Conservation (phyloP, 2,329 filamentous ascomycete species). For the Teratosphaeria epicoccoides region DNA sequence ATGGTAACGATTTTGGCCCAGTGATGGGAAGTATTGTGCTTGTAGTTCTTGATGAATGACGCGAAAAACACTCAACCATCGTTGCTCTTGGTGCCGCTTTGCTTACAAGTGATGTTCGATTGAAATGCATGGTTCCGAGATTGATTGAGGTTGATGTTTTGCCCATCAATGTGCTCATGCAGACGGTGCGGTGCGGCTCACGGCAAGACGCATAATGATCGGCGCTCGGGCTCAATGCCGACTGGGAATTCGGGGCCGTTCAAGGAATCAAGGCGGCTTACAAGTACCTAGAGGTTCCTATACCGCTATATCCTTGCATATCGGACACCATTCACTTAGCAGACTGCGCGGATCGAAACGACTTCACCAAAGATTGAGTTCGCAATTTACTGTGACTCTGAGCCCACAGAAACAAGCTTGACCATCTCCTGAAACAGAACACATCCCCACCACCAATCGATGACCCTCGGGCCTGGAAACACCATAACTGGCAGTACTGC, state of each 20-base stretch:
- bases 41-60: background rate
- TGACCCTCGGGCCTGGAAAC: background rate
- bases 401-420: background rate
- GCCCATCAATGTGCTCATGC: background rate
- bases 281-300: too few species aligned
- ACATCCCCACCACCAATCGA: background rate
- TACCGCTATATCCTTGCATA: too few species aligned
- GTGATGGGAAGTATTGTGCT: background rate
- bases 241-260: background rate
- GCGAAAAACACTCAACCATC: background rate
- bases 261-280: too few species aligned
- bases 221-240: background rate
- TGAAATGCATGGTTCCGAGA: too few species aligned
- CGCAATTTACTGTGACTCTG: background rate
- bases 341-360: too few species aligned
- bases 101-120: background rate
- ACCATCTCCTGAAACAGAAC: background rate
- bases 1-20: background rate
- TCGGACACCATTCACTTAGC: too few species aligned
- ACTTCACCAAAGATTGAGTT: background rate
- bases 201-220: background rate
- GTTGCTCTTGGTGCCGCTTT: background rate
- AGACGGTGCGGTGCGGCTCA: background rate
- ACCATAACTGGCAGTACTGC: background rate
- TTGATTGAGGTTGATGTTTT: background rate